Percentiles rank a stretch among this genome's conserved stretches.
Evolutionary conservation across 1,284 basidiomycete species (phyloP).

Genomic region (Thecaphora thlaspeos): DNA sequence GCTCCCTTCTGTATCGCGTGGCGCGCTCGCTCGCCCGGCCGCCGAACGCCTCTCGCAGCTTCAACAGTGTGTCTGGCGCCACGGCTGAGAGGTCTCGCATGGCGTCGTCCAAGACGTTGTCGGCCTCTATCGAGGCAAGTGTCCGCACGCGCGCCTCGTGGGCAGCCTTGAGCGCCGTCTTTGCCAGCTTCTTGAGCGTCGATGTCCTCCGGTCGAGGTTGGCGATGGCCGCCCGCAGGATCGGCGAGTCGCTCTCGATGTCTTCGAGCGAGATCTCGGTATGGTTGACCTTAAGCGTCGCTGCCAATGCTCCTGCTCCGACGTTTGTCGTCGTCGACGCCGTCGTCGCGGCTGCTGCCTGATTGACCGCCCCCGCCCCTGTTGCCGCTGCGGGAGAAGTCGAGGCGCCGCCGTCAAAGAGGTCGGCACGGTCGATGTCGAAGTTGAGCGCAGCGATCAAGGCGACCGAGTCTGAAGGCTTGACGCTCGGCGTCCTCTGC

Average conservation of each 20-base stretch:
- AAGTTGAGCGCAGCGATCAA: constrained; percentile 23
- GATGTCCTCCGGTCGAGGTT: constrained; percentile 42
- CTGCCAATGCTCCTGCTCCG: background rate
- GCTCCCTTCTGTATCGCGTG: constrained; percentile 12
- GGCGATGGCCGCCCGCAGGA: constrained; percentile 40
- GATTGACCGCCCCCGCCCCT: background rate
- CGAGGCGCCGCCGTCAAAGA: background rate
- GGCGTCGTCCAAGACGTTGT: constrained; percentile 26
- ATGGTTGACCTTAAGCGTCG: constrained; percentile 18
- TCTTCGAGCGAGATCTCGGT: constrained; percentile 37
- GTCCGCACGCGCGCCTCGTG: constrained; percentile 17
- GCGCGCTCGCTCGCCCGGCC: constrained; percentile 9
- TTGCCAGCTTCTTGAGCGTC: constrained; percentile 28
- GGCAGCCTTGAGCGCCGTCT: constrained; percentile 24
- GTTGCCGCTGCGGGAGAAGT: background rate
- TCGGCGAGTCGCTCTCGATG: constrained; percentile 37
- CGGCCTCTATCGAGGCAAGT: constrained; percentile 19
- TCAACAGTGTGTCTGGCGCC: constrained; percentile 25
- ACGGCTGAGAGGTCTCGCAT: constrained; percentile 16
- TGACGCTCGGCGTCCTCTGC: too few species aligned
- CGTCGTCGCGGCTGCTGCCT: too few species aligned
- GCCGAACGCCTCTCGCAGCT: constrained; percentile 11
- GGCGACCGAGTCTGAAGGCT: constrained; percentile 14
- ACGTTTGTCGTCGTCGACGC: too few species aligned
- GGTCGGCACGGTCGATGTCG: constrained; percentile 3